Conservation (phyloP, 2,329 filamentous ascomycete genomes). For the Fusarium redolens region DNA sequence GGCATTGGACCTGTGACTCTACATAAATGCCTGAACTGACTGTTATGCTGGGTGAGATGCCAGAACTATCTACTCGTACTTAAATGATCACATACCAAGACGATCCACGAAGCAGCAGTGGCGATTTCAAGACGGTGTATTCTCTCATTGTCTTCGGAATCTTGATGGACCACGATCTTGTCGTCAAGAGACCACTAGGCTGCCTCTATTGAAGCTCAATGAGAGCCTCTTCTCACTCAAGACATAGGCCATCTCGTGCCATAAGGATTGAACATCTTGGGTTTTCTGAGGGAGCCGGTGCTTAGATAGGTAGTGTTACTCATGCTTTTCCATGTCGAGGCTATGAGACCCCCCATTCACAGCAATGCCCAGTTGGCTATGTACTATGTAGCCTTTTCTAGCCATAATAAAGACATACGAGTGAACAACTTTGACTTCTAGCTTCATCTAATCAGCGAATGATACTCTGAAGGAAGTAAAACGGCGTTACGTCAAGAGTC, state of each 20-base stretch:
- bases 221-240: neutral
- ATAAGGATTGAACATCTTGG: neutral
- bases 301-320: neutral
- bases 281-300: neutral
- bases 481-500: neutral
- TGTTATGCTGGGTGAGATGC: too few species aligned
- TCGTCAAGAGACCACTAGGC: neutral
- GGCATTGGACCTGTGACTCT: neutral
- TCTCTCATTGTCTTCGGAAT: too few species aligned
- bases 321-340: too few species aligned
- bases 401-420: neutral
- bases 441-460: too few species aligned
- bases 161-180: neutral
- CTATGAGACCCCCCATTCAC: too few species aligned
- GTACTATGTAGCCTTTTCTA: rapidly evolving
- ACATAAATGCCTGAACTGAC: neutral
- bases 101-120: rapidly evolving
- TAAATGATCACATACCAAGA: neutral
- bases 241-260: neutral
- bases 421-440: rapidly evolving
- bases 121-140: rapidly evolving
- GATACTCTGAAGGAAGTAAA: too few species aligned
- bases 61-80: neutral
- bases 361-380: too few species aligned
- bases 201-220: neutral